These are phyloP conservation scores for Oryza glaberrima DNA, from an alignment of 176 grass and related monocot genomes.

Conservation along the genomic window DNA sequence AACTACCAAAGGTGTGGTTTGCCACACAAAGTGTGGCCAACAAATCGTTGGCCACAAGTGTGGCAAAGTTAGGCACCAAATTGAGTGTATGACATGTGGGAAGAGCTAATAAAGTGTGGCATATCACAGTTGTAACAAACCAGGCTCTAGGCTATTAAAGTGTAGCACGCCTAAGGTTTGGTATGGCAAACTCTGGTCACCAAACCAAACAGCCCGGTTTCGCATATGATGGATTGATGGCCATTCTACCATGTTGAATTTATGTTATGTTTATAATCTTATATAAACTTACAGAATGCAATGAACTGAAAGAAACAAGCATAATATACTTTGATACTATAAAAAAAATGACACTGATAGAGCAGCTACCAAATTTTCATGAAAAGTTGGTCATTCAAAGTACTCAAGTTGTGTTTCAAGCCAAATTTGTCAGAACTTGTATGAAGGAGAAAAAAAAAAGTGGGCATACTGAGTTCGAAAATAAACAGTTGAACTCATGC, in stretches of 20 bases:
- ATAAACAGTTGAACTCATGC: conserved; percentile 14
- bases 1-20: too few relatives aligned
- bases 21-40: too few relatives aligned
- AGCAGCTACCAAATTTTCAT: conserved; percentile 23
- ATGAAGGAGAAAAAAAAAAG: background rate
- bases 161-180: too few relatives aligned
- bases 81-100: too few relatives aligned
- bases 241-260: background rate
- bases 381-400: background rate
- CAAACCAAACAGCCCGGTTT: background rate
- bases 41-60: too few relatives aligned
- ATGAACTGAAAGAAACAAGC: conserved; percentile 12
- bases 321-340: background rate
- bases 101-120: too few relatives aligned
- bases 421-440: conserved; percentile 4
- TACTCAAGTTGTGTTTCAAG: background rate
- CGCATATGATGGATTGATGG: background rate
- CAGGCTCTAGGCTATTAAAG: too few relatives aligned
- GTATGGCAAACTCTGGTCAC: too few relatives aligned
- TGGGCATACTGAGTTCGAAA: conserved; percentile 7
- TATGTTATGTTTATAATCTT: background rate
- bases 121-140: too few relatives aligned
- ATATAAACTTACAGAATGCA: conserved; percentile 19
- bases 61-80: too few relatives aligned
- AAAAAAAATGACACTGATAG: conserved; percentile 13